Conservation (phyloP, 2,329 filamentous ascomycete species). For the Alternaria angustiovoidea region DNA sequence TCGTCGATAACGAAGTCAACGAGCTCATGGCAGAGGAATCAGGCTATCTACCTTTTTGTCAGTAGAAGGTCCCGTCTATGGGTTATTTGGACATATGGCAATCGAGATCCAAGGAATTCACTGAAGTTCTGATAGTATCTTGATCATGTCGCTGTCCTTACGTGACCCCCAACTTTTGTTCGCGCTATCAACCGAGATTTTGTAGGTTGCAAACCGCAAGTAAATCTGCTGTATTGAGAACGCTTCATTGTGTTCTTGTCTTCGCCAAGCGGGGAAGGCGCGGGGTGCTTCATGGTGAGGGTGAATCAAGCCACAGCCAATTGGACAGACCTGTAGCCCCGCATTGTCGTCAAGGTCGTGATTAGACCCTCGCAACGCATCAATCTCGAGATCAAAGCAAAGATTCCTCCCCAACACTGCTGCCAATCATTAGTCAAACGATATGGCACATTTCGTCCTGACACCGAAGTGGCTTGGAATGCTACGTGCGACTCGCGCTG, state of each 20-base stretch:
- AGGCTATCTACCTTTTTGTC: background rate
- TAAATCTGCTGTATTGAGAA: too few species aligned
- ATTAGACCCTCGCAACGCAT: background rate
- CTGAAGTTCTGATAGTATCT: background rate
- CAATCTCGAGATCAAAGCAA: background rate
- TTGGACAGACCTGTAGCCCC: background rate
- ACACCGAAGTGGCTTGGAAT: background rate
- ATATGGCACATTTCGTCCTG: background rate
- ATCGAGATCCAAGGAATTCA: too few species aligned
- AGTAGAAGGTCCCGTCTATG: background rate
- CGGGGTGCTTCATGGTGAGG: background rate
- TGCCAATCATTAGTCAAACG: background rate
- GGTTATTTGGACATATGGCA: too few species aligned
- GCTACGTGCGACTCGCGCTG: background rate
- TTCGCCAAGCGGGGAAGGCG: background rate
- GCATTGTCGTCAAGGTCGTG: background rate
- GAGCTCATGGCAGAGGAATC: background rate
- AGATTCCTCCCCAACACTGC: background rate
- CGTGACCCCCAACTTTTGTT: background rate
- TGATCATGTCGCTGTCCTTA: background rate
- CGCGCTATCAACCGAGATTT: background rate
- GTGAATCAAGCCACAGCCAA: background rate
- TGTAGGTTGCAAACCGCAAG: background rate
- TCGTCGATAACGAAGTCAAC: background rate
- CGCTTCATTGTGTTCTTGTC: too few species aligned